Percentiles rank a stretch among this genome's conserved stretches.
These are phyloP conservation scores for Iodosphaeria phyllophila DNA, from an alignment of 2,329 filamentous ascomycete species.

Conservation along the genomic window DNA sequence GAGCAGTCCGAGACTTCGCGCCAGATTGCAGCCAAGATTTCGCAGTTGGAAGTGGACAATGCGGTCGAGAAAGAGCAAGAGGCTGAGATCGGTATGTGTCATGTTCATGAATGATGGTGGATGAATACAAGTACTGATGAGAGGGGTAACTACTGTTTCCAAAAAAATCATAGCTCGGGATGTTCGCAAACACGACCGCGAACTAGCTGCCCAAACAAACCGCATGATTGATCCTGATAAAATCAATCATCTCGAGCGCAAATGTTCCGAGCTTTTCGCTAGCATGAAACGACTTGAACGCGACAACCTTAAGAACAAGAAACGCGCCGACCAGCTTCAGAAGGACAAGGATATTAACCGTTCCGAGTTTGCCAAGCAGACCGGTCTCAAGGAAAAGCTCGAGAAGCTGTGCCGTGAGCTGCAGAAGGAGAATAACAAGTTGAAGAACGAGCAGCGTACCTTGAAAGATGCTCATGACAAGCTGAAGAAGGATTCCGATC, in stretches of 20 bases:
- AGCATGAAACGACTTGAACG: constrained; percentile 94
- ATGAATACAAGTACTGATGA: no score
- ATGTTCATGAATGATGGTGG: constrained; percentile 2
- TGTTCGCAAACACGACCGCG: constrained; percentile 33
- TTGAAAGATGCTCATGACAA: constrained; percentile 72
- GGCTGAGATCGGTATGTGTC: constrained; percentile 69
- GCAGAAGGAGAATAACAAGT: constrained; percentile 92
- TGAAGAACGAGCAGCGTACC: constrained; percentile 94
- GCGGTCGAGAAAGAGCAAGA: constrained; percentile 92
- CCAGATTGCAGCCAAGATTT: constrained; percentile 80
- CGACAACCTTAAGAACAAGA: constrained; percentile 90
- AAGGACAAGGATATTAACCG: constrained; percentile 89
- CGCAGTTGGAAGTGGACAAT: constrained; percentile 83
- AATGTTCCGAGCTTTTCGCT: constrained; percentile 76
- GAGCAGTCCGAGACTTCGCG: constrained; percentile 85
- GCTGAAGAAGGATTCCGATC: constrained; percentile 67
- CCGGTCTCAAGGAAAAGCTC: constrained; percentile 83
- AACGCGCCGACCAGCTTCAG: constrained; percentile 80
- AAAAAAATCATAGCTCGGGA: no score
- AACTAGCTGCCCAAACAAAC: constrained; percentile 63
- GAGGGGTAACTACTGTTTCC: no score
- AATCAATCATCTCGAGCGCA: constrained; percentile 76
- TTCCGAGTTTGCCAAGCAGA: constrained; percentile 77
- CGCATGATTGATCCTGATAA: constrained; percentile 87
- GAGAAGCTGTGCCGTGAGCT: constrained; percentile 92